Conservation (phyloP, 441 rosid species). For the Eruca vesicaria region DNA sequence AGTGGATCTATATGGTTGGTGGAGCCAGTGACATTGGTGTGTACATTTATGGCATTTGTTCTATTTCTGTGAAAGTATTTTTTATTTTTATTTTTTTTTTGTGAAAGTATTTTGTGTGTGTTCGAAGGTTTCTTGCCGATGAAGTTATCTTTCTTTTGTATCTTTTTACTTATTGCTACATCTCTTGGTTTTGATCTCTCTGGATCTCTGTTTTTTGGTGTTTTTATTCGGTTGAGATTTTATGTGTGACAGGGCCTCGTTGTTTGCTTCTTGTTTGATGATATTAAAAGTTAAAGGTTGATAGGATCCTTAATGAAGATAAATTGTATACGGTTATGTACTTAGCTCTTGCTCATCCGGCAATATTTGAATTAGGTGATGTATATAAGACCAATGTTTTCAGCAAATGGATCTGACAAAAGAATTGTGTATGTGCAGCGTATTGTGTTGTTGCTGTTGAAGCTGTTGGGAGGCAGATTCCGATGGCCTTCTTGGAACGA, state of each 20-base stretch:
- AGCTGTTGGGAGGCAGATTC: constrained; percentile 64
- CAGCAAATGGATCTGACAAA: not conserved
- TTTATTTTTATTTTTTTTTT: not conserved
- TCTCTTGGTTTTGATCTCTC: not conserved
- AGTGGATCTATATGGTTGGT: not conserved
- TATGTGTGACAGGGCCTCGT: not conserved
- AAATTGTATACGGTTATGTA: not conserved
- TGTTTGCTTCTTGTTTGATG: not conserved
- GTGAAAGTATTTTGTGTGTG: not conserved
- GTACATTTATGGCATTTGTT: not conserved
- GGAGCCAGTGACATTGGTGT: not conserved
- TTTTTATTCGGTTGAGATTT: not conserved
- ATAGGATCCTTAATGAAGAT: not conserved
- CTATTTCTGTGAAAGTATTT: not conserved
- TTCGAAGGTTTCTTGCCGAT: not conserved
- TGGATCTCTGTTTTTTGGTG: constrained; percentile 5
- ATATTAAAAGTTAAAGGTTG: not conserved
- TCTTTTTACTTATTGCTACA: not conserved
- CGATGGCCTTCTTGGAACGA: constrained; percentile 64
- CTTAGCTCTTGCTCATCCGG: not conserved
- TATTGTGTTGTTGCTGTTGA: constrained; percentile 43
- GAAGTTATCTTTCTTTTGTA: not conserved
- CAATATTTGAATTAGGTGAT: no score
- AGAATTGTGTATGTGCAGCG: not conserved
- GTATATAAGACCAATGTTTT: no score